Evolutionary conservation across 108 stramenopile species (phyloP), one percentile per base, ranked within the genome.

Genomic region (Stephanodiscus triporus): DNA sequence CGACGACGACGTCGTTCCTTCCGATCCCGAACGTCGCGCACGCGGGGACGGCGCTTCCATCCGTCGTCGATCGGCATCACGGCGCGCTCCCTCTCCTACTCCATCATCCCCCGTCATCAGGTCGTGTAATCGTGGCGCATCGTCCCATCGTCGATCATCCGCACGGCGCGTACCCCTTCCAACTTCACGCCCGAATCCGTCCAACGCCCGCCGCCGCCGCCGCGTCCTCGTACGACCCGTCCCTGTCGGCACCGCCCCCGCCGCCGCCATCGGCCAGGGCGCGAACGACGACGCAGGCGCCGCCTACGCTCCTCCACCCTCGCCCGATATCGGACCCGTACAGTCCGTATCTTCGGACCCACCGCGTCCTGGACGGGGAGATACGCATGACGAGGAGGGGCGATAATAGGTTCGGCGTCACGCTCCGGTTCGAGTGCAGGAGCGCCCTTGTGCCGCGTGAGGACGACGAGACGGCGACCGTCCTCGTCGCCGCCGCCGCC

Each of bases 381-480:
- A 61, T 83, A 22, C 51, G 78, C 51, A 43, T 88, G 22, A 70
- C 71, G 16, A 82, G 86, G 40, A 60, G 50, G 23, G 22, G 47
- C 17, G 61, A 71, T 27, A 60, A 72, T 30, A 78, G 85, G 6
- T 90, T 88, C 80, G 89, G 89, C 26, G 87, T 90, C 30, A 76
- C 68, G 34, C 47, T 90, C 26, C 48, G 82, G 26, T 68, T 48
- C 24, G 68, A 82, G 22, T 72, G 80, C 16, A 74, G 67, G 43
- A 86, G 83, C 62, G 81, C 75, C 4, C 66, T 90, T 68, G 84
- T 90, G 37, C 77, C 84, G 11, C 9, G 30, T 11, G 26, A 30
- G 38, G 40, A 47, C 63, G 69, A 43, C 23, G 32, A 34, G 32
- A 0, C 72, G 64, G 10, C 29, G 23, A 24, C 20, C 26, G 27